Evolutionary conservation across 768 basidiomycete genomes (phyloP).

Genomic region (Naganishia onofrii): DNA sequence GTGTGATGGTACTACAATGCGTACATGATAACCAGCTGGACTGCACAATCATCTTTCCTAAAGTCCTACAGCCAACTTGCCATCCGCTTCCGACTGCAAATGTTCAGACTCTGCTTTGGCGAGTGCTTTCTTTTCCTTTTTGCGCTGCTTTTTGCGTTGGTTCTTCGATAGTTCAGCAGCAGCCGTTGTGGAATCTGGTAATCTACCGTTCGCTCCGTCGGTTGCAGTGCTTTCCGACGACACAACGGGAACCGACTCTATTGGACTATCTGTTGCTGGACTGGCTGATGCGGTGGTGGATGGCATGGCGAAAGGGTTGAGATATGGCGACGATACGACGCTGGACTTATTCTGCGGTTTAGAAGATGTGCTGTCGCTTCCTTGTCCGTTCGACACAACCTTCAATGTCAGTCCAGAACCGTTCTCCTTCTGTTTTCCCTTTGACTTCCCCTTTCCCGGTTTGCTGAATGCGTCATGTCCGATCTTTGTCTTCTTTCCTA

Average conservation of each 20-base stretch:
- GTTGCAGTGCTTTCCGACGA: not conserved
- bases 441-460: slow-evolving; percentile 14
- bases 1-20: not conserved
- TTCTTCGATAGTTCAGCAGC: not conserved
- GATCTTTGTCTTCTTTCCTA: slow-evolving; percentile 6
- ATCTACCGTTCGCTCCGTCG: not conserved
- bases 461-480: slow-evolving; percentile 15
- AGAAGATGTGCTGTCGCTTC: not conserved
- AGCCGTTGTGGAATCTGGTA: not conserved
- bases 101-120: slow-evolving; percentile 3
- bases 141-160: slow-evolving; percentile 19
- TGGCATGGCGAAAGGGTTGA: slow-evolving; percentile 17
- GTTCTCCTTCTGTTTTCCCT: slow-evolving; percentile 7
- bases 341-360: not conserved
- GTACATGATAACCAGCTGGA: too few species aligned
- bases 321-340: not conserved
- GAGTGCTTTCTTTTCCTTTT: slow-evolving; percentile 21
- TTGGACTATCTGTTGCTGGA: not conserved
- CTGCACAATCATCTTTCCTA: not conserved
- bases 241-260: not conserved
- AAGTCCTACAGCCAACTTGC: slow-evolving; percentile 1
- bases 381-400: not conserved
- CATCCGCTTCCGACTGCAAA: slow-evolving; percentile 1
- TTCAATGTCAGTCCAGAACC: not conserved
- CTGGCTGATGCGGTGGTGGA: not conserved